Conservation (phyloP, 495 filamentous ascomycete species). For the Sporormia fimetaria region DNA sequence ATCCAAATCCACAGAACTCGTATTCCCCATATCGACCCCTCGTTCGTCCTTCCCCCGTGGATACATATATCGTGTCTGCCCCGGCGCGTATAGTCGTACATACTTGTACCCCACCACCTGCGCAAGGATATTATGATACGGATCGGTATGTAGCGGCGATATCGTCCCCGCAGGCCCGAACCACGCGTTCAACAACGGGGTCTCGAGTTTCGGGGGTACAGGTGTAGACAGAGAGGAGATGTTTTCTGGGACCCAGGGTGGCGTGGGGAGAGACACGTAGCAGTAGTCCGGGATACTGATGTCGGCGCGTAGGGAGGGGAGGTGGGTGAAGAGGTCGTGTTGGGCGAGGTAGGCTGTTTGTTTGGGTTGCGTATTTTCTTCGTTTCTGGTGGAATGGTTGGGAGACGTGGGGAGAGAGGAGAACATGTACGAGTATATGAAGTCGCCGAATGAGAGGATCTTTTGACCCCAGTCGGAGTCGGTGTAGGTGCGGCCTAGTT, state of each 20-base stretch:
- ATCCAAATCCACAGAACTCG: constrained; percentile 58
- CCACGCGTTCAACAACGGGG: constrained; percentile 62
- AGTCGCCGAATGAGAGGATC: constrained; percentile 65
- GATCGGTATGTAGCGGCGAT: constrained; percentile 85
- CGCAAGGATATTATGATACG: constrained; percentile 82
- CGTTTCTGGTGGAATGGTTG: constrained; percentile 2
- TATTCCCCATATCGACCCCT: constrained; percentile 86
- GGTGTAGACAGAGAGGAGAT: too few relatives aligned
- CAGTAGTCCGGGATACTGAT: constrained; percentile 77
- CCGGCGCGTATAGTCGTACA: constrained; percentile 69
- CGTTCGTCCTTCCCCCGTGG: constrained; percentile 57
- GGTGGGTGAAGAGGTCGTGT: constrained; percentile 73
- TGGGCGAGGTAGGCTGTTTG: constrained; percentile 71
- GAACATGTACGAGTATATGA: constrained; percentile 50
- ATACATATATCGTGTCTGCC: constrained; percentile 47
- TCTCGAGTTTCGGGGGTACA: constrained; percentile 26
- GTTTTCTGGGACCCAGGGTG: constrained; percentile 19
- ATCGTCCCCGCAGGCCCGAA: constrained; percentile 81
- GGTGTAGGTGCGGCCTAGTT: constrained; percentile 82
- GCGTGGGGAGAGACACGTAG: constrained; percentile 50
- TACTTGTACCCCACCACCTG: constrained; percentile 92
- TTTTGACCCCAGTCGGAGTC: constrained; percentile 77
- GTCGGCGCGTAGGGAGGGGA: constrained; percentile 65
- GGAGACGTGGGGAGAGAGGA: neutral
- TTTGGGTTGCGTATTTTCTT: neutral